Percentiles rank a stretch among this genome's conserved stretches.
Conservation (phyloP, 306 rosid genomes). For the Fragaria ananassa region DNA sequence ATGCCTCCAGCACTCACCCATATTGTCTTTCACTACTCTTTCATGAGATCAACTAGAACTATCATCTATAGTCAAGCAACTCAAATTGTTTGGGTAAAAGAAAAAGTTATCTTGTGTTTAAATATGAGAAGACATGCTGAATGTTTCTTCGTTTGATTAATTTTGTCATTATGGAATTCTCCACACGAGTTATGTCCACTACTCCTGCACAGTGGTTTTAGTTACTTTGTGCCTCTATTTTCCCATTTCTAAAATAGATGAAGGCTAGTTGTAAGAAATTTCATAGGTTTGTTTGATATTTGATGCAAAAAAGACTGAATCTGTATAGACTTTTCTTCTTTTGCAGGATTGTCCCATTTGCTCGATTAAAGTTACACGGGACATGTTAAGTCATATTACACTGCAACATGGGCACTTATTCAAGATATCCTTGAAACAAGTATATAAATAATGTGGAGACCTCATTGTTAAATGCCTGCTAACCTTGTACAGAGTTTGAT, state of each 20-base stretch:
- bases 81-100: neutral
- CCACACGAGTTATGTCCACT: neutral
- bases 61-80: neutral
- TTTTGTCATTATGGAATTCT: neutral
- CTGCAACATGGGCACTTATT: constrained; percentile 90
- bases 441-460: neutral
- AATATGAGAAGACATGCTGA: neutral
- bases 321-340: constrained; percentile 17
- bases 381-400: constrained; percentile 88
- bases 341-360: constrained; percentile 93
- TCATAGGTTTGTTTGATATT: constrained; percentile 6
- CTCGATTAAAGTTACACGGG: constrained; percentile 81
- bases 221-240: neutral
- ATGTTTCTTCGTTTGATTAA: neutral
- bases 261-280: neutral
- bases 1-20: neutral
- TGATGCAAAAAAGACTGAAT: constrained; percentile 9
- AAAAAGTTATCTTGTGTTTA: neutral
- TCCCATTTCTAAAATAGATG: neutral
- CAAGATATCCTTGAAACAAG: constrained; percentile 74
- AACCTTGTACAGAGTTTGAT: neutral
- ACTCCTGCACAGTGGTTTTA: neutral
- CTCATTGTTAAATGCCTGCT: constrained; percentile 1
- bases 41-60: neutral
- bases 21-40: neutral